Evolutionary conservation across 441 rosid species (phyloP).

Genomic region (Pelargonium citronellum): DNA sequence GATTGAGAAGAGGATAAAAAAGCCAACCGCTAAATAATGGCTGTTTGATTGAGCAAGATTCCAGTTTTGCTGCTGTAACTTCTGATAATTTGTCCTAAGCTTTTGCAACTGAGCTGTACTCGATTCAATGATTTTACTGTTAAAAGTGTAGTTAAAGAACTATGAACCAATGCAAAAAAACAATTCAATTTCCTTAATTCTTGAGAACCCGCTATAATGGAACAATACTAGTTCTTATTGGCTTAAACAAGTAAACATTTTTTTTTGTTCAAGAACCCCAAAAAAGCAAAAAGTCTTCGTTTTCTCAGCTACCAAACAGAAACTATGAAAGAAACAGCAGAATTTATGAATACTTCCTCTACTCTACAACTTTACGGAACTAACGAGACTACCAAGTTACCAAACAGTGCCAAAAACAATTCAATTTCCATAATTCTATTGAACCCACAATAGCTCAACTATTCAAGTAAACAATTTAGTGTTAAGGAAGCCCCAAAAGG

Average conservation of each 20-base stretch:
- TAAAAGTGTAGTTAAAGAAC: conserved; percentile 27
- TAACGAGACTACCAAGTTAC: too few species aligned
- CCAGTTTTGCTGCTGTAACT: conserved; percentile 55
- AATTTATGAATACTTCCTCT: conserved; percentile 62
- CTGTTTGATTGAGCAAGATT: conserved; percentile 60
- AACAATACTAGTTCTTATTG: too few species aligned
- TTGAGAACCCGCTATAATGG: background rate
- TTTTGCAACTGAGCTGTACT: conserved; percentile 45
- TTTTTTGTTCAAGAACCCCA: too few species aligned
- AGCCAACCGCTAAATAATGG: conserved; percentile 55
- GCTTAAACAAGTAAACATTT: too few species aligned
- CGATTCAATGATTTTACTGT: conserved; percentile 50
- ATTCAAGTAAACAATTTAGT: too few species aligned
- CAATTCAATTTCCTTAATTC: too few species aligned
- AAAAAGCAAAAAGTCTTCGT: too few species aligned
- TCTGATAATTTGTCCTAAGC: conserved; percentile 41
- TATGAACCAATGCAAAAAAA: conserved; percentile 5
- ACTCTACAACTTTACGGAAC: conserved; percentile 32
- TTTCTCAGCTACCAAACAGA: background rate
- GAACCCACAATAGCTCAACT: background rate
- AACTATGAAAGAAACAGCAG: background rate
- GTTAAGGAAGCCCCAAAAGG: too few species aligned
- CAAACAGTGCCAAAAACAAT: too few species aligned
- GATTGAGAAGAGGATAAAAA: background rate
- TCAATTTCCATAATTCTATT: background rate